phyloP scores from a whole-genome alignment of 495 filamentous ascomycete species.

The Penicillium coprophilum region DNA sequence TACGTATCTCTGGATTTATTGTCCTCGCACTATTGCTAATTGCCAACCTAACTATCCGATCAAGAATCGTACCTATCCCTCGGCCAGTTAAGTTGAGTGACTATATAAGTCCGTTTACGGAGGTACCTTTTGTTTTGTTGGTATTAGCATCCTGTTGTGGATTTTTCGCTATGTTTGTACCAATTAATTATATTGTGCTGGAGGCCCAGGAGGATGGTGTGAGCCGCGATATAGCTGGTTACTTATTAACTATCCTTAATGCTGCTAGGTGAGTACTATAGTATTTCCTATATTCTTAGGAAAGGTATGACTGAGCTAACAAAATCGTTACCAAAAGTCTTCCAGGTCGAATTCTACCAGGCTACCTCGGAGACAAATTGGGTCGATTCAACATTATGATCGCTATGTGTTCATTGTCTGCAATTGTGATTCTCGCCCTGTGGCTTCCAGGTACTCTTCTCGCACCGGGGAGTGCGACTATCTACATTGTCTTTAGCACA shows the following conservation, averaged over 20 bases:
- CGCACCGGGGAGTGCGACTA: slow-evolving; percentile 16
- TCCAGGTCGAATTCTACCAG: slow-evolving; percentile 58
- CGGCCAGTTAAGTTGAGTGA: slow-evolving; percentile 7
- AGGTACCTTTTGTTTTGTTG: slow-evolving; percentile 13
- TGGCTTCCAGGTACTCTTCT: slow-evolving; percentile 26
- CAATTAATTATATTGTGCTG: slow-evolving; percentile 17
- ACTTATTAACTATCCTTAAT: slow-evolving; percentile 17
- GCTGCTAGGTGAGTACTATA: slow-evolving; percentile 14
- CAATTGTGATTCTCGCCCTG: slow-evolving; percentile 27
- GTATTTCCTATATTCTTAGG: not conserved
- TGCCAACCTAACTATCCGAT: slow-evolving; percentile 34
- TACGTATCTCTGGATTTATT: slow-evolving; percentile 42
- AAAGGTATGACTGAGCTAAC: not conserved
- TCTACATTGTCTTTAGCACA: slow-evolving; percentile 27
- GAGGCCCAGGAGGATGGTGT: slow-evolving; percentile 17
- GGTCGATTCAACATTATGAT: slow-evolving; percentile 22
- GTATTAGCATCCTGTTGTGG: slow-evolving; percentile 17
- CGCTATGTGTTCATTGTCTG: slow-evolving; percentile 22
- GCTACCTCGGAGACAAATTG: slow-evolving; percentile 50
- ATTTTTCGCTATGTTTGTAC: slow-evolving; percentile 21
- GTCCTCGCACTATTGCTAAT: slow-evolving; percentile 34
- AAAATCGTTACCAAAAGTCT: slow-evolving; percentile 6
- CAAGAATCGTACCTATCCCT: slow-evolving; percentile 24
- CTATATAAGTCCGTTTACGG: slow-evolving; percentile 9
- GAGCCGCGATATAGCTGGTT: slow-evolving; percentile 11